Evolutionary conservation across 2,329 filamentous ascomycete genomes (phyloP).

Genomic region (Fusarium longipes): DNA sequence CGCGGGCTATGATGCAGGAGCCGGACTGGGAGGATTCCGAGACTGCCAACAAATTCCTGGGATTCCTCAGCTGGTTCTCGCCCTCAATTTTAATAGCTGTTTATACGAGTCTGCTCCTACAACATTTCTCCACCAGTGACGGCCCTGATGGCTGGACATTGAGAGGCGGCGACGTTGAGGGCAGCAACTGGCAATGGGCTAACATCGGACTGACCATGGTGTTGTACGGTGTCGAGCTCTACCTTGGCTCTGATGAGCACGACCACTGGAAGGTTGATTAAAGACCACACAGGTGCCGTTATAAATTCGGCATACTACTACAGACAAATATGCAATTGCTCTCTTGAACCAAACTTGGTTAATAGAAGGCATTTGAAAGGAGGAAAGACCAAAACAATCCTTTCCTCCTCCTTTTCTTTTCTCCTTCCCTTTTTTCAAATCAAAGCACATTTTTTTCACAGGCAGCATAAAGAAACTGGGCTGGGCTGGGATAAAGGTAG

Average conservation of each 20-base stretch:
- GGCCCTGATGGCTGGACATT: constrained; percentile 83
- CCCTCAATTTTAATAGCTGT: constrained; percentile 95
- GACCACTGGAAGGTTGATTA: constrained; percentile 97
- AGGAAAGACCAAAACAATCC: constrained; percentile 12
- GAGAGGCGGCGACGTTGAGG: constrained; percentile 80
- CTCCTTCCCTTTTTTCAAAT: constrained; percentile 5
- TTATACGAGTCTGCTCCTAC: constrained; percentile 93
- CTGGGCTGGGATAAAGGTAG: constrained; percentile 34
- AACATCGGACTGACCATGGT: constrained; percentile 91
- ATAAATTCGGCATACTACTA: constrained; percentile 9
- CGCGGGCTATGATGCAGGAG: constrained; percentile 83
- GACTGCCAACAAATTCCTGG: constrained; percentile 81
- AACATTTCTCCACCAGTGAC: constrained; percentile 87
- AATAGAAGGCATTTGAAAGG: constrained; percentile 17
- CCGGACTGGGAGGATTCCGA: constrained; percentile 87
- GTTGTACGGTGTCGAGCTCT: constrained; percentile 90
- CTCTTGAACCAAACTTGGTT: constrained; percentile 7
- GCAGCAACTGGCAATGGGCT: constrained; percentile 92
- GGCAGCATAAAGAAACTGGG: constrained; percentile 42
- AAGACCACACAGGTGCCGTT: constrained; percentile 46
- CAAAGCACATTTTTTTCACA: constrained; percentile 31
- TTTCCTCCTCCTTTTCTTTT: constrained; percentile 13
- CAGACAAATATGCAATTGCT: constrained; percentile 16
- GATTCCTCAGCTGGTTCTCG: constrained; percentile 91
- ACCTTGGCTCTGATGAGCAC: constrained; percentile 84